A percentile compares a stretch with the other conserved stretches of the same genome.
Conservation (phyloP, 306 rosid species). For the Pyrus pyrifolia region DNA sequence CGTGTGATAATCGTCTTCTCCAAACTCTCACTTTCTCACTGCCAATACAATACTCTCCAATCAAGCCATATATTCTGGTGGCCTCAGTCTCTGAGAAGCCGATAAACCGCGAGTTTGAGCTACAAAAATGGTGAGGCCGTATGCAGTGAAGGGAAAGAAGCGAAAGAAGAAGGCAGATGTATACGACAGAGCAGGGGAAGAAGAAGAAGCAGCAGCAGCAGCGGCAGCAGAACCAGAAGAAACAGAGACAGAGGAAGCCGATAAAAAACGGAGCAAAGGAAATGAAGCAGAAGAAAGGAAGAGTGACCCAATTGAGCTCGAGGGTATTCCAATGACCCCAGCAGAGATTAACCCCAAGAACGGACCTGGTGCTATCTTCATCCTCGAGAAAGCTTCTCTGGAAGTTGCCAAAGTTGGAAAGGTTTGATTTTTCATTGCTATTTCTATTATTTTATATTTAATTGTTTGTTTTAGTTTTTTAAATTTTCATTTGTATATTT, state of each 20-base stretch:
- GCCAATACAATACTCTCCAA: not conserved
- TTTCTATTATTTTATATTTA: not conserved
- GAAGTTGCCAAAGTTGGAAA: conserved; percentile 90
- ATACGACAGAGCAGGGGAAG: conserved; percentile 30
- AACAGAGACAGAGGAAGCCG: conserved; percentile 3
- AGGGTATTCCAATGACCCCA: conserved; percentile 48
- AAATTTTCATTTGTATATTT: not conserved
- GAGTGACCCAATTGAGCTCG: conserved; percentile 24
- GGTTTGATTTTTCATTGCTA: conserved; percentile 22
- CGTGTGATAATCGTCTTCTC: not conserved
- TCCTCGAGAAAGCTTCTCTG: conserved; percentile 81
- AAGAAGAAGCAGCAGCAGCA: conserved; percentile 5
- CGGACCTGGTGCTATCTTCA: conserved; percentile 43
- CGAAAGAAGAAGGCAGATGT: conserved; percentile 40
- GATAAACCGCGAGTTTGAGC: not conserved
- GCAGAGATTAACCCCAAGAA: conserved; percentile 12
- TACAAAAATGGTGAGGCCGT: conserved; percentile 42
- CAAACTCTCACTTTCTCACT: no score
- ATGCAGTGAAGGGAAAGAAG: conserved; percentile 44
- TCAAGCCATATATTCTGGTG: not conserved
- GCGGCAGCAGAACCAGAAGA: not conserved
- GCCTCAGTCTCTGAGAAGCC: not conserved
- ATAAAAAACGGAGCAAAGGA: conserved; percentile 3
- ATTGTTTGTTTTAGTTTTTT: not conserved
- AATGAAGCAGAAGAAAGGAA: conserved; percentile 4